Percentiles rank a stretch among this genome's conserved stretches.
Evolutionary conservation across 1,139 yeast species (phyloP).

Genomic region (Keqinozyma sinolaborantium): DNA sequence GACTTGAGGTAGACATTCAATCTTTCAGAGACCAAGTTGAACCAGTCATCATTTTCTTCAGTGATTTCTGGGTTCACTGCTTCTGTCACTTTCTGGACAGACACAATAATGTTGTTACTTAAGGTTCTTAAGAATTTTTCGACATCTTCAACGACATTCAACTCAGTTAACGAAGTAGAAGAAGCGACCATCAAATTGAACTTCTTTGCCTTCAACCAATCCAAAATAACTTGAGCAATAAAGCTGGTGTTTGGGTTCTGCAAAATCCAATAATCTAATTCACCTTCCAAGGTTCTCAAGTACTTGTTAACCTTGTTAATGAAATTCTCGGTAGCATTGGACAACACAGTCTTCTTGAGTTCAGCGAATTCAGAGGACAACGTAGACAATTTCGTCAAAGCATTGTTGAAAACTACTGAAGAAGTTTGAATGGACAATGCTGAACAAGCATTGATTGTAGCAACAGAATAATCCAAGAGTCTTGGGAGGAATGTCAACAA

Average conservation of each 20-base stretch:
- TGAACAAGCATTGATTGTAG: constrained; percentile 19
- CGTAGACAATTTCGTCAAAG: constrained; percentile 15
- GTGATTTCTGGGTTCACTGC: constrained; percentile 27
- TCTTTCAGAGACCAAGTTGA: constrained; percentile 45
- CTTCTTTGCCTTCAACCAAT: constrained; percentile 29
- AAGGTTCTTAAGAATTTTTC: constrained; percentile 50
- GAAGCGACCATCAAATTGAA: constrained; percentile 17
- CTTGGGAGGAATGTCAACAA: constrained; percentile 43
- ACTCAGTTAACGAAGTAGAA: constrained; percentile 18
- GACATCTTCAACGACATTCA: constrained; percentile 30
- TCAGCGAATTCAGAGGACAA: constrained; percentile 9
- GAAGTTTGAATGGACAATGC: constrained; percentile 11
- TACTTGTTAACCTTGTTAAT: constrained; percentile 19
- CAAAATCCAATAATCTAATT: constrained; percentile 26
- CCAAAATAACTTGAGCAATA: constrained; percentile 41
- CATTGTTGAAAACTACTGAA: constrained; percentile 16
- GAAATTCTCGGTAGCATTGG: constrained; percentile 2
- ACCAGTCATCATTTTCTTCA: constrained; percentile 66
- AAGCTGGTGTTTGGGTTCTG: constrained; percentile 30
- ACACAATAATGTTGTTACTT: constrained; percentile 59
- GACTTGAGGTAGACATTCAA: constrained; percentile 27
- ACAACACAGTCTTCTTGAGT: constrained; percentile 6
- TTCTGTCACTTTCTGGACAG: constrained; percentile 56
- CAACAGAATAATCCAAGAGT: constrained; percentile 46
- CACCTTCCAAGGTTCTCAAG: constrained; percentile 14